A percentile compares a stretch with the other conserved stretches of the same genome.
phyloP scores from a whole-genome alignment of 371 early-diverging fungal species.

The Sanchytrium tribonematis region DNA sequence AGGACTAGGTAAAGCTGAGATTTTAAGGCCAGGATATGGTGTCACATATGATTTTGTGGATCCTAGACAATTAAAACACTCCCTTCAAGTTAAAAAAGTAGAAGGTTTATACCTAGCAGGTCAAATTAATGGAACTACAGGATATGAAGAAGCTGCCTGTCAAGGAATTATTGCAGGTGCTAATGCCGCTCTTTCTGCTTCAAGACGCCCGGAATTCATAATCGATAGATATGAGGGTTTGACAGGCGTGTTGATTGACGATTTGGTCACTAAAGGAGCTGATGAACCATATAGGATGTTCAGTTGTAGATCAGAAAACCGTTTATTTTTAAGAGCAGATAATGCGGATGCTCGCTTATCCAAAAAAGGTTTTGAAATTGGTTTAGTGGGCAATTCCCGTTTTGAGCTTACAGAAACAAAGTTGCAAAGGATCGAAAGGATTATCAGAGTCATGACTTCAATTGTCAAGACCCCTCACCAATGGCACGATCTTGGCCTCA shows the following conservation, averaged over 20 bases:
- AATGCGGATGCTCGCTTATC: not conserved
- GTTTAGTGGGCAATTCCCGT: too few species aligned
- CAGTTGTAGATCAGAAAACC: not conserved
- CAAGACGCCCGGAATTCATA: not conserved
- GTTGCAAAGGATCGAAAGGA: too few species aligned
- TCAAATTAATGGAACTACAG: conserved; percentile 1
- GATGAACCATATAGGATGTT: not conserved
- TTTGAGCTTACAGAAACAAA: too few species aligned
- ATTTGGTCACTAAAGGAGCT: not conserved
- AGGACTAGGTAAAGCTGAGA: not conserved
- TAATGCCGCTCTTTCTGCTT: not conserved
- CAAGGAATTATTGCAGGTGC: conserved; percentile 1
- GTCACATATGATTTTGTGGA: not conserved
- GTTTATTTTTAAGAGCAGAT: not conserved
- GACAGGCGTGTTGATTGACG: not conserved
- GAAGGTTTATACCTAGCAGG: conserved; percentile 1
- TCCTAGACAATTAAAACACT: not conserved
- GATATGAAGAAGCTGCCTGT: conserved; percentile 1
- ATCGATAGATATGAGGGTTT: not conserved
- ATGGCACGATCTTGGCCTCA: too few species aligned
- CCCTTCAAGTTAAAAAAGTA: not conserved
- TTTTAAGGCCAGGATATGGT: not conserved
- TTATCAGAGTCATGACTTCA: too few species aligned
- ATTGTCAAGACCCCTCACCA: too few species aligned
- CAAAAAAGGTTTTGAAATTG: not conserved